Percentiles rank a stretch among this genome's conserved stretches.
Evolutionary conservation across 2,329 filamentous ascomycete species (phyloP).

Genomic region (Fusarium sp.): DNA sequence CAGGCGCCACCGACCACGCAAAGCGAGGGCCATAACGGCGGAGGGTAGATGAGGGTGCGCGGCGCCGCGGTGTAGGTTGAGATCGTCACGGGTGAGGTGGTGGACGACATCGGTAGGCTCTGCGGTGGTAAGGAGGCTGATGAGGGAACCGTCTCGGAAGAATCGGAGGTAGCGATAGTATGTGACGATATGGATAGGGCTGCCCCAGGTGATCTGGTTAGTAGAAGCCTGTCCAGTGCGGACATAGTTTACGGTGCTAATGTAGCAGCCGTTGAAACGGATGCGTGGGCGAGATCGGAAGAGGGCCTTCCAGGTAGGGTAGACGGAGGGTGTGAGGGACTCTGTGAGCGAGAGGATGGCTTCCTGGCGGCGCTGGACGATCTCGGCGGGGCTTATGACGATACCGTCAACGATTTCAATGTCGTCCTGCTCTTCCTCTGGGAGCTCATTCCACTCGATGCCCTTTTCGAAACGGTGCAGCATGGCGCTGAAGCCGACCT

Average conservation of each 20-base stretch:
- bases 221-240: slow-evolving; percentile 82
- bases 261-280: slow-evolving; percentile 96
- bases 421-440: slow-evolving; percentile 51
- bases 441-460: slow-evolving; percentile 68
- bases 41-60: slow-evolving; percentile 55
- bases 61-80: slow-evolving; percentile 64
- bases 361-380: slow-evolving; percentile 52
- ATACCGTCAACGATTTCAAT: slow-evolving; percentile 51
- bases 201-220: slow-evolving; percentile 82
- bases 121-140: slow-evolving; percentile 84
- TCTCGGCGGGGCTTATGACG: slow-evolving; percentile 56
- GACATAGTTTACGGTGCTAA: slow-evolving; percentile 95
- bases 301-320: slow-evolving; percentile 75
- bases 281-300: slow-evolving; percentile 88
- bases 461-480: slow-evolving; percentile 82
- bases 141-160: slow-evolving; percentile 88
- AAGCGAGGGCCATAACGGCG: slow-evolving; percentile 78
- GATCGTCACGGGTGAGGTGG: slow-evolving; percentile 80
- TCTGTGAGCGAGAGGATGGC: slow-evolving; percentile 56
- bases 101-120: slow-evolving; percentile 93
- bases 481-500: slow-evolving; percentile 88
- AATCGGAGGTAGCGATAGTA: slow-evolving; percentile 98
- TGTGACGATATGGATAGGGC: slow-evolving; percentile 93
- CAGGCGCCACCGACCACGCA: slow-evolving; percentile 71
- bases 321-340: slow-evolving; percentile 61